Percentiles rank a stretch among this genome's conserved stretches.
These are phyloP conservation scores for Fusarium sp. DNA, from an alignment of 2,329 filamentous ascomycete genomes.

Conservation along the genomic window DNA sequence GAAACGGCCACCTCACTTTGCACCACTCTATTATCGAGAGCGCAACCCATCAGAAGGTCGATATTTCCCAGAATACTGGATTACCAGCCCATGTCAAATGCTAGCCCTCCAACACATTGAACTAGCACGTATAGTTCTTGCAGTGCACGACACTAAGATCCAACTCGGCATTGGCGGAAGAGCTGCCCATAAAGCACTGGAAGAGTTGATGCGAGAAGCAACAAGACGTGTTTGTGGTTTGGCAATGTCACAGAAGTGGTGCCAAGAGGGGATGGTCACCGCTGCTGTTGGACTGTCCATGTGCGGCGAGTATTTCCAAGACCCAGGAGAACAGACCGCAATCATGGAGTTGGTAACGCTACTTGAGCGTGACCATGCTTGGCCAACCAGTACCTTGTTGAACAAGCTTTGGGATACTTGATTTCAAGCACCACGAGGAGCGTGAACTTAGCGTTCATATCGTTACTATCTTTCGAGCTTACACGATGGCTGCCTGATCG, in stretches of 20 bases:
- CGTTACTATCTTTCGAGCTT: accelerated
- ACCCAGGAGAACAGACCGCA: slow-evolving; percentile 11
- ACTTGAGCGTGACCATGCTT: slow-evolving; percentile 29
- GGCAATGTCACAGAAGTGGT: slow-evolving; percentile 6
- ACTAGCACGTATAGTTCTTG: slow-evolving; percentile 27
- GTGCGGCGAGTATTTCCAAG: slow-evolving; percentile 34
- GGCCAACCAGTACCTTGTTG: not conserved
- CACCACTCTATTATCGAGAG: slow-evolving; percentile 16
- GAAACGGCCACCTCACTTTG: not conserved
- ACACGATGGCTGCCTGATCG: not conserved
- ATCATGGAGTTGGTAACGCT: slow-evolving; percentile 10
- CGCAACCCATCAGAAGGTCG: slow-evolving; percentile 5
- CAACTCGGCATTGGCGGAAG: slow-evolving; percentile 27
- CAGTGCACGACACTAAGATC: slow-evolving; percentile 25
- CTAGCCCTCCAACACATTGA: slow-evolving; percentile 31
- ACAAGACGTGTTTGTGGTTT: slow-evolving; percentile 23
- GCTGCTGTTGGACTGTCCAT: slow-evolving; percentile 28
- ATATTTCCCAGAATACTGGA: slow-evolving; percentile 21
- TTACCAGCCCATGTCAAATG: slow-evolving; percentile 23
- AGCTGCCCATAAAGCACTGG: slow-evolving; percentile 22
- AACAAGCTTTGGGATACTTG: not conserved
- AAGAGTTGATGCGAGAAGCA: slow-evolving; percentile 15
- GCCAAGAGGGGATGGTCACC: slow-evolving; percentile 22
- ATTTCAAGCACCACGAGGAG: accelerated
- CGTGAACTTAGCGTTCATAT: not conserved